Base-by-base conservation (phyloP, 345 rosid species). In the Hypericum androsaemum region DNA sequence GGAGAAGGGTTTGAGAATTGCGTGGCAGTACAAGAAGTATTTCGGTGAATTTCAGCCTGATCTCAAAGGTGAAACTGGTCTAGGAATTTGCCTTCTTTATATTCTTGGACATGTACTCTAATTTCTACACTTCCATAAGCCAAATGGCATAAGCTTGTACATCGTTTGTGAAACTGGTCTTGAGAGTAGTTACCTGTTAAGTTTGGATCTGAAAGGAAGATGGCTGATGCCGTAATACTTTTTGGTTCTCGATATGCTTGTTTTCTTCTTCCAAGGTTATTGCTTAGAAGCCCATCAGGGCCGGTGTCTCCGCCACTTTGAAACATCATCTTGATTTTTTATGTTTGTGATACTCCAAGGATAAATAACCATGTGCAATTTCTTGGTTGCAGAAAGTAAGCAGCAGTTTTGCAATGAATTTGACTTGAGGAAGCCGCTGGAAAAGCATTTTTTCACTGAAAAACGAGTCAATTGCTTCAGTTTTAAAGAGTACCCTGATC, bases 381-480 rank as follows among this genome's bases (percentile, higher is more conserved):
- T 16, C 28, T 43, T 51, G 62, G 57, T 6, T 78, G 76, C 80
- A 86, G 98, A 82, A 63, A 71, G 59, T 38, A 77, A 75, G 46
- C 82, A 74, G 37, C 78, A 73, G 50, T 92, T 76, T 67, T 77
- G 80, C 68, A 74, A 75, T 73, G 96, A 90, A 43, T 87, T 85
- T 75, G 98, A 88, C 75, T 74, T 88, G 80, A 73, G 96, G 67
- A 92, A 88, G 74, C 95, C 95, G 45, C 69, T 92, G 74, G 94
- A 84, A 67, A 79, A 84, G 74, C 95, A 92, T 59, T 82, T 72
- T 67, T 66, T 74, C 57, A 63, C 54, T 0, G 73, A 72, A 1
- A 77, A 74, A 47, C 73, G 13, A 7, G 80, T 88, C 53, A 82
- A 92, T 56, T 92, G 95, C 73, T 60, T 88, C 66, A 70, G 96